phyloP scores from a whole-genome alignment of 148 eudicot species.

The Rhododendron vialii region DNA sequence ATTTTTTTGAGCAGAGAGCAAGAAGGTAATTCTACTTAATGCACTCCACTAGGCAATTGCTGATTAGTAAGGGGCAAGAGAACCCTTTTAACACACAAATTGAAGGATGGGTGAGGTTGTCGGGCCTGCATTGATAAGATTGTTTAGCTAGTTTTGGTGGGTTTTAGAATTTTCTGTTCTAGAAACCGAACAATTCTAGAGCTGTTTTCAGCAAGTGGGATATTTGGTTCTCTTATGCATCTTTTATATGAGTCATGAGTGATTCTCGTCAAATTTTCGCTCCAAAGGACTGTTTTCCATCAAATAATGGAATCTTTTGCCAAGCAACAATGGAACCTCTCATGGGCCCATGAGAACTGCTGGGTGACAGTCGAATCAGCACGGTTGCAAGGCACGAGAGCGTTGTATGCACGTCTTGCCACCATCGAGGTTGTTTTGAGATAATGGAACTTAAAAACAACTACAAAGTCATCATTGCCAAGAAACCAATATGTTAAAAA shows the following conservation, averaged over 20 bases:
- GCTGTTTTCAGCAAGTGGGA: background rate
- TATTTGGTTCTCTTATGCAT: background rate
- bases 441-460: background rate
- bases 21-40: background rate
- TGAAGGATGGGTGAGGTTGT: background rate
- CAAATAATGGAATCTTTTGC: background rate
- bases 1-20: background rate
- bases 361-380: too few species aligned
- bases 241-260: background rate
- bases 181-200: background rate
- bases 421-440: background rate
- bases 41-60: background rate
- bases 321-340: background rate
- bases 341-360: too few species aligned
- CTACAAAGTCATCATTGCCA: background rate
- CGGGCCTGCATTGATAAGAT: background rate
- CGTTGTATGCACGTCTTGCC: too few species aligned
- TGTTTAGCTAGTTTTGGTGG: background rate
- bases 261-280: background rate
- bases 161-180: background rate
- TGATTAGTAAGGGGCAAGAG: too few species aligned
- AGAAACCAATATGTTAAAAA: background rate
- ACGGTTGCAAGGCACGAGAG: too few species aligned
- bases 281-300: too few species aligned
- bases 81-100: background rate